A percentile compares a stretch with the other conserved stretches of the same genome.
phyloP scores from a whole-genome alignment of 2,329 filamentous ascomycete genomes.

The Monosporascus sp. region DNA sequence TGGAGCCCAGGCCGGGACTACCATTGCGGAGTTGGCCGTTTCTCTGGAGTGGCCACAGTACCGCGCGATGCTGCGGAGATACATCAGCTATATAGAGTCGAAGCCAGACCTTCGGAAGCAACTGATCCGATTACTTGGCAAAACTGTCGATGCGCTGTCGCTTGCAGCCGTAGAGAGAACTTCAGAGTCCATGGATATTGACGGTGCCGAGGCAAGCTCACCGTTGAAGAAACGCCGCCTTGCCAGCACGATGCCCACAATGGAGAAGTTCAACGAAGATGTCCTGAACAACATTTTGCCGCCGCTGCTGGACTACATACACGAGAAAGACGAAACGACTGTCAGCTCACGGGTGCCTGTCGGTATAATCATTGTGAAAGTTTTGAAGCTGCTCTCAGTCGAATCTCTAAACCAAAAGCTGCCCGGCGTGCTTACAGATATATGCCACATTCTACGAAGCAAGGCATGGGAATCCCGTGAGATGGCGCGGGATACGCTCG shows the following conservation, averaged over 20 bases:
- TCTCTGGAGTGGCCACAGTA: conserved; percentile 90
- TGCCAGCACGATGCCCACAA: conserved; percentile 59
- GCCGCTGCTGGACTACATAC: conserved; percentile 74
- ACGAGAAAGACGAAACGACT: conserved; percentile 90
- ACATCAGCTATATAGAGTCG: conserved; percentile 73
- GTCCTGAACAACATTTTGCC: conserved; percentile 72
- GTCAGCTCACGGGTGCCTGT: conserved; percentile 91
- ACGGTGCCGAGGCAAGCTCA: conserved; percentile 20
- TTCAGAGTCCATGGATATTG: conserved; percentile 38
- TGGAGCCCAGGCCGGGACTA: conserved; percentile 77
- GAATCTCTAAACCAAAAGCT: conserved; percentile 69
- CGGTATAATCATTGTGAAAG: conserved; percentile 81
- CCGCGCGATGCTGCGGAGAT: conserved; percentile 75
- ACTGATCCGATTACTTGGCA: conserved; percentile 74
- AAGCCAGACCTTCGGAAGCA: conserved; percentile 83
- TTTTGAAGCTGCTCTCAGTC: conserved; percentile 73
- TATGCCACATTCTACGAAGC: conserved; percentile 88
- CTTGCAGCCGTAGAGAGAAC: conserved; percentile 39
- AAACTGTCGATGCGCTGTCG: conserved; percentile 72
- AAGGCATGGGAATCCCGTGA: conserved; percentile 85
- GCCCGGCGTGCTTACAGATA: conserved; percentile 80
- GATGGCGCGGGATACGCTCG: conserved; percentile 81
- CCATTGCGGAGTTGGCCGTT: conserved; percentile 68
- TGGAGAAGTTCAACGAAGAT: conserved; percentile 65
- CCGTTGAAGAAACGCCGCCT: conserved; percentile 40